Conservation (phyloP, 768 basidiomycete genomes). For the Austroboletus festivus region DNA sequence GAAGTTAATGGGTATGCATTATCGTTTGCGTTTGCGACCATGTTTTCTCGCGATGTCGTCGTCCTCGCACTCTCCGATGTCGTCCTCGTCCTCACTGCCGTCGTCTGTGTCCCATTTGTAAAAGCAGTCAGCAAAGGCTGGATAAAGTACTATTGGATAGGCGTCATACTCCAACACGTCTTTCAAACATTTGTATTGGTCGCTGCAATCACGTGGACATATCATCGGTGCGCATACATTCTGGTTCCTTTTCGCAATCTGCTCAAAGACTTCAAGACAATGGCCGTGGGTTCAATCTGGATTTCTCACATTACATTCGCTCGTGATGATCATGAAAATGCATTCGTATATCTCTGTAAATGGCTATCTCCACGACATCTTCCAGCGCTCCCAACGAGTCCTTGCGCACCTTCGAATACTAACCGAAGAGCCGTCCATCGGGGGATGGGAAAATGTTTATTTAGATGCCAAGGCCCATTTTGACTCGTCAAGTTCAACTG, state of each 20-base stretch:
- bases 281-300: conserved; percentile 99
- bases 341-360: conserved; percentile 92
- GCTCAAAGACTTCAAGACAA: conserved; percentile 45
- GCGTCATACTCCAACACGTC: conserved; percentile 74
- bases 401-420: conserved; percentile 45
- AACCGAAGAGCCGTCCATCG: conserved; percentile 41
- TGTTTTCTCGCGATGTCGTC: conserved; percentile 84
- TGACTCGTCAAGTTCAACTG: conserved; percentile 25
- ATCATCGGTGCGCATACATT: conserved; percentile 55
- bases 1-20: conserved; percentile 77
- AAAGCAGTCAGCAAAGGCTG: conserved; percentile 72
- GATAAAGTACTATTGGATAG: conserved; percentile 78
- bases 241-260: background rate
- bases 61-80: conserved; percentile 83
- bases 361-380: conserved; percentile 66
- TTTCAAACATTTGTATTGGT: conserved; percentile 74
- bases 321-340: conserved; percentile 94
- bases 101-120: conserved; percentile 80
- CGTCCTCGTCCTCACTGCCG: conserved; percentile 73
- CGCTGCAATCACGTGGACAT: conserved; percentile 83
- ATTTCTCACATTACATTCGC: conserved; percentile 80
- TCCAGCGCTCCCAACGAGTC: conserved; percentile 43
- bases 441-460: conserved; percentile 68
- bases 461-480: conserved; percentile 43
- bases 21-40: conserved; percentile 74